A percentile compares a stretch with the other conserved stretches of the same genome.
These are phyloP conservation scores for Jacaranda mimosifolia DNA, from an alignment of 257 asterid genomes.

Conservation along the genomic window DNA sequence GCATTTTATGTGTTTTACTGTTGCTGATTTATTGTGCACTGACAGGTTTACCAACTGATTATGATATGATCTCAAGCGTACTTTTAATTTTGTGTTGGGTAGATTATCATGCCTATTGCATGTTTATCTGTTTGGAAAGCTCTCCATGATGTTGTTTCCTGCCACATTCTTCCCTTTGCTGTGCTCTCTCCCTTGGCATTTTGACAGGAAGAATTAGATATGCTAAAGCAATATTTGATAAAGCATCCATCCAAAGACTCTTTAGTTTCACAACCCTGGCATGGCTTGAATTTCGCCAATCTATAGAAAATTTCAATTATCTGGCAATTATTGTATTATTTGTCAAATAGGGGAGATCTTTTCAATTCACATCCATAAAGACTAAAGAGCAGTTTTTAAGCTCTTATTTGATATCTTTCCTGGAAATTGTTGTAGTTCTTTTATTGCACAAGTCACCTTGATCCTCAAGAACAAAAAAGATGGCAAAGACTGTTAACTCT, in stretches of 20 bases:
- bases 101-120: neutral
- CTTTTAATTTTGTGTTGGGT: constrained; percentile 2
- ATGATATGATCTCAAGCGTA: neutral
- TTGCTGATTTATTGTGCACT: constrained; percentile 1
- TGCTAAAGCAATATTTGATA: neutral
- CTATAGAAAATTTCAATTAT: neutral
- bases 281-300: neutral
- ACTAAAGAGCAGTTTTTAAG: neutral
- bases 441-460: neutral
- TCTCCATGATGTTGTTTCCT: neutral
- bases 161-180: neutral
- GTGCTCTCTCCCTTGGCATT: neutral
- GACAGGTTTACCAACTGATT: no score
- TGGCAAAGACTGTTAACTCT: no score
- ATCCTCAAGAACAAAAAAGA: neutral
- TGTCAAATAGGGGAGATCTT: constrained; percentile 11
- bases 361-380: neutral
- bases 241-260: neutral
- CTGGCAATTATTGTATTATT: constrained; percentile 9
- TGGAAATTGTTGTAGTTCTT: neutral
- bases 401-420: neutral
- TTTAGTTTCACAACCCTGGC: constrained; percentile 14
- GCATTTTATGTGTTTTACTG: constrained; percentile 19
- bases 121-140: neutral
- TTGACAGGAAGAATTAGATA: neutral